Percentiles rank a stretch among this genome's conserved stretches.
Evolutionary conservation across 108 stramenopile genomes (phyloP).

Genomic region (Skeletonema costatum): DNA sequence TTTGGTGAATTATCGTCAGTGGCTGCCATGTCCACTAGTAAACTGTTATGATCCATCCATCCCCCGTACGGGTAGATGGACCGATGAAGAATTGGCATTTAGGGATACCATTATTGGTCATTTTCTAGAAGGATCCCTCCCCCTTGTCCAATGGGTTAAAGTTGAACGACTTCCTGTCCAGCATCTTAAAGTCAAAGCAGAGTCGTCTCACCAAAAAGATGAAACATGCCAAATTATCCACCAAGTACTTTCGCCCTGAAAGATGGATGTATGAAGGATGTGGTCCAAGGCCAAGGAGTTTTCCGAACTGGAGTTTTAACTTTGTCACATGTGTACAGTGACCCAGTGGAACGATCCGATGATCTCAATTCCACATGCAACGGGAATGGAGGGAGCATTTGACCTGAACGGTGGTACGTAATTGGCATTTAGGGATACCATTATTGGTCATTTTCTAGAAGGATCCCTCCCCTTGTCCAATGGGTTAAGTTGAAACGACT

Average conservation of each 20-base stretch:
- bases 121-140: conserved; percentile 73
- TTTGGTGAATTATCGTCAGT: background rate
- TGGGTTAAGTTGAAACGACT: conserved; percentile 86
- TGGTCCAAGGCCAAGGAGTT: conserved; percentile 60
- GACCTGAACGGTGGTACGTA: conserved; percentile 65
- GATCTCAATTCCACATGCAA: conserved; percentile 86
- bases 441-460: conserved; percentile 67
- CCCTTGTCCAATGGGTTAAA: conserved; percentile 75
- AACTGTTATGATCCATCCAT: conserved; percentile 43
- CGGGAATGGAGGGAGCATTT: conserved; percentile 88
- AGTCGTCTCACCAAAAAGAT: conserved; percentile 92
- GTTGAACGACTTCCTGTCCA: conserved; percentile 84
- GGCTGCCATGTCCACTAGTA: background rate
- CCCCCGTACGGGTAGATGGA: conserved; percentile 85
- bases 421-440: conserved; percentile 72
- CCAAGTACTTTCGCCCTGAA: conserved; percentile 59
- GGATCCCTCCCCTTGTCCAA: conserved; percentile 72
- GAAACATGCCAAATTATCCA: conserved; percentile 86
- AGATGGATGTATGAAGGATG: conserved; percentile 49
- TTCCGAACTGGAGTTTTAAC: conserved; percentile 61
- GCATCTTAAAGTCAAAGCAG: conserved; percentile 89
- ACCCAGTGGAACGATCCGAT: conserved; percentile 76
- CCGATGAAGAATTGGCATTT: conserved; percentile 72
- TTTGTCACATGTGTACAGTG: conserved; percentile 67
- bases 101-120: conserved; percentile 76